phyloP scores from a whole-genome alignment of 495 filamentous ascomycete species.

The Aspergillus ellipticus region DNA sequence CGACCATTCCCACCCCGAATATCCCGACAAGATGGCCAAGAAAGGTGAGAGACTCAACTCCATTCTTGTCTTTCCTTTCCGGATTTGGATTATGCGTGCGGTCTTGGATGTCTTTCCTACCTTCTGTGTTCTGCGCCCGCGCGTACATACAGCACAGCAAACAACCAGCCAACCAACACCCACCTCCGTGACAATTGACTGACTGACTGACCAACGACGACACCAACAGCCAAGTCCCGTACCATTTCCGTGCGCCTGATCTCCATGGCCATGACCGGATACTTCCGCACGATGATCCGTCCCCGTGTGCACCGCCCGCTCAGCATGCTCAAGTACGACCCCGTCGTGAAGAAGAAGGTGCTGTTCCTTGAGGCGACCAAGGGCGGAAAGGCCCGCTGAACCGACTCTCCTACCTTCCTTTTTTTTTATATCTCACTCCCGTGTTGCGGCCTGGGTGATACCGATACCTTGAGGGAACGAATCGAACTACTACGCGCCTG shows the following conservation, averaged over 20 bases:
- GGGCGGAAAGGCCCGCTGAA: slow-evolving; percentile 42
- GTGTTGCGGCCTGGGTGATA: too few species aligned
- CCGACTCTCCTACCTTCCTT: not conserved
- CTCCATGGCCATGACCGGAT: slow-evolving; percentile 98
- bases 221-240: slow-evolving; percentile 74
- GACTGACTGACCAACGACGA: slow-evolving; percentile 9
- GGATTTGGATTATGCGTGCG: too few species aligned
- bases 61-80: too few species aligned
- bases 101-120: too few species aligned
- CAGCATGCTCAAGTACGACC: slow-evolving; percentile 99
- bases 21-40: slow-evolving; percentile 23
- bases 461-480: too few species aligned
- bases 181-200: not conserved
- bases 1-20: not conserved
- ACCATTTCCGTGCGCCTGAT: slow-evolving; percentile 89
- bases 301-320: slow-evolving; percentile 77
- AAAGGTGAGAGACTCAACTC: slow-evolving; percentile 11
- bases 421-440: too few species aligned
- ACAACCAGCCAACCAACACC: not conserved
- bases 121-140: not conserved
- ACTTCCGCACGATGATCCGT: slow-evolving; percentile 84
- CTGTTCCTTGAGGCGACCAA: slow-evolving; percentile 90
- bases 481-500: too few species aligned
- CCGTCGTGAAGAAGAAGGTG: slow-evolving; percentile 92
- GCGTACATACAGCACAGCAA: not conserved